Evolutionary conservation across 2,329 filamentous ascomycete genomes (phyloP).

Genomic region (Taxawa tesnikishii): DNA sequence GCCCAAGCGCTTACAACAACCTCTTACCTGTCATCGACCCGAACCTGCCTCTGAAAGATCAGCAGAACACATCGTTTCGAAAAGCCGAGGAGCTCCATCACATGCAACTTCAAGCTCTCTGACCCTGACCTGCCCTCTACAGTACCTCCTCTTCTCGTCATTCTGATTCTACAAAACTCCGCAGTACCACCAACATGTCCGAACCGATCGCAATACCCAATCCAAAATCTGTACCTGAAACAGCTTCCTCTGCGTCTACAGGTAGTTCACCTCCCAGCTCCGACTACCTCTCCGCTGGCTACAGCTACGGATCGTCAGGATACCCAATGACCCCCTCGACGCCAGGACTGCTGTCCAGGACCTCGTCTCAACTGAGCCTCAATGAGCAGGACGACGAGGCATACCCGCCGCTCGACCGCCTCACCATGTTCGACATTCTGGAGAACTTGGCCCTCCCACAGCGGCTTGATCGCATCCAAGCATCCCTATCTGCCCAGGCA

Average conservation of each 20-base stretch:
- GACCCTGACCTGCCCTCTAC: background rate
- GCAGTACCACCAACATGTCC: conserved; percentile 9
- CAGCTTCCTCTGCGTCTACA: conserved; percentile 2
- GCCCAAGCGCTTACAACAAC: no score
- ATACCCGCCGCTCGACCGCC: conserved; percentile 75
- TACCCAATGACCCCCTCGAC: conserved; percentile 31
- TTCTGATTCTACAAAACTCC: no score
- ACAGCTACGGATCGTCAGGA: conserved; percentile 16
- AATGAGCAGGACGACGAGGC: conserved; percentile 57
- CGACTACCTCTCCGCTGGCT: conserved; percentile 23
- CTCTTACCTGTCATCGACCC: no score
- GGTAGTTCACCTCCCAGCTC: conserved; percentile 4
- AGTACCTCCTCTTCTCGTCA: background rate
- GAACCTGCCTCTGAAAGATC: no score
- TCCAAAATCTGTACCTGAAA: conserved; percentile 4
- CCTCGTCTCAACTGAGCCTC: conserved; percentile 18
- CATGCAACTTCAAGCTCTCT: no score
- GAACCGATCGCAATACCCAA: conserved; percentile 9
- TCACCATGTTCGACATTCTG: conserved; percentile 85
- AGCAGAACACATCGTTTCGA: conserved; percentile 1
- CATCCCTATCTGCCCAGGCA: conserved; percentile 67
- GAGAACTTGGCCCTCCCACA: conserved; percentile 86
- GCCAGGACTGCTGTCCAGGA: conserved; percentile 47
- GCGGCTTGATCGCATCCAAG: conserved; percentile 82
- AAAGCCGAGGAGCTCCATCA: no score